Conservation (phyloP, 805 yeast genomes). For the Priceomyces medius region DNA sequence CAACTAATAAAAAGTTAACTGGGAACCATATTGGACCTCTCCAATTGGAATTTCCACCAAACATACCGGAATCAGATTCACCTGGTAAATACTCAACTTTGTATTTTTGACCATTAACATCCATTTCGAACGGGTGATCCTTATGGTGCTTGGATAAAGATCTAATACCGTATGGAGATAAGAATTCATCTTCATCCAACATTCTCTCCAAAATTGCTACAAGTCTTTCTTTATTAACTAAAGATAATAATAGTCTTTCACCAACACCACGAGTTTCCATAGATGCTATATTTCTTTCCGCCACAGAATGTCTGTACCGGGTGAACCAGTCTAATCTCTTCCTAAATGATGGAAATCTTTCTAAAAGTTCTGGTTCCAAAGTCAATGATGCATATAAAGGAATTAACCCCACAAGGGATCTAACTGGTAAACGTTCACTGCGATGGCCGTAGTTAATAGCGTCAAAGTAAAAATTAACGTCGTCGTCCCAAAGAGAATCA, state of each 20-base stretch:
- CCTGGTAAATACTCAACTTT: conserved; percentile 78
- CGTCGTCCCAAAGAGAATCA: conserved; percentile 84
- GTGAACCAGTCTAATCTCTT: conserved; percentile 83
- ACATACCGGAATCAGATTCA: conserved; percentile 87
- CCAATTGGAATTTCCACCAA: conserved; percentile 97
- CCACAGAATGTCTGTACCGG: conserved; percentile 63
- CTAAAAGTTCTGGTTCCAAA: conserved; percentile 77
- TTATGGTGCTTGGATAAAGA: conserved; percentile 86
- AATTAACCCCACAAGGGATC: conserved; percentile 88
- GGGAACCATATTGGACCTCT: conserved; percentile 98
- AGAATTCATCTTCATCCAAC: conserved; percentile 84
- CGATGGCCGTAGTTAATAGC: conserved; percentile 77
- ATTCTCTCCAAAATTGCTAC: conserved; percentile 71
- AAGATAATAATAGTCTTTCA: conserved; percentile 72
- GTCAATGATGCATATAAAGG: conserved; percentile 89
- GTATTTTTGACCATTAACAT: conserved; percentile 72
- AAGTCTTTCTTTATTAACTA: conserved; percentile 79
- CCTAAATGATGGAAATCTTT: conserved; percentile 77
- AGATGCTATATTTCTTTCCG: conserved; percentile 82
- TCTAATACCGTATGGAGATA: conserved; percentile 82
- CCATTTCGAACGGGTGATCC: conserved; percentile 79
- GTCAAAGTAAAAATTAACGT: conserved; percentile 85
- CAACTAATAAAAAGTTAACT: conserved; percentile 79
- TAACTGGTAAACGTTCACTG: conserved; percentile 71
- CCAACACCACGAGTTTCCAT: conserved; percentile 80